phyloP scores from a whole-genome alignment of 129 eudicot species.

The Flaveria sonorensis region DNA sequence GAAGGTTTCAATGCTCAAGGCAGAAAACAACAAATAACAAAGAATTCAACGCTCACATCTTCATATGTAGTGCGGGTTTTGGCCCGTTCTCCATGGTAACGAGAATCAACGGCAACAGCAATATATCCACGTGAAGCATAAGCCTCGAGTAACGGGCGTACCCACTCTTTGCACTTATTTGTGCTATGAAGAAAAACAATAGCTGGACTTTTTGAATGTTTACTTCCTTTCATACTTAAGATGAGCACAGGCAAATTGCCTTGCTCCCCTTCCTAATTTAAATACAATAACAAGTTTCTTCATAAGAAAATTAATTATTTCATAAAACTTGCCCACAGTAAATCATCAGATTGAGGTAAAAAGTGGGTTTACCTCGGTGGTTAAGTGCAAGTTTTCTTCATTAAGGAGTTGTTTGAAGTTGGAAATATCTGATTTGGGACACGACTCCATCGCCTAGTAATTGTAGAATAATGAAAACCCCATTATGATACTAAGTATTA shows the following conservation, averaged over 20 bases:
- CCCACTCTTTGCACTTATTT: conserved; percentile 88
- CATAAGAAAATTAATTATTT: neutral
- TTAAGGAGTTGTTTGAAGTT: conserved; percentile 62
- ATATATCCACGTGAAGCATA: conserved; percentile 96
- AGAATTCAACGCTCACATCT: conserved; percentile 54
- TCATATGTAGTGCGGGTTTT: conserved; percentile 67
- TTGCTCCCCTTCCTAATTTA: conserved; percentile 77
- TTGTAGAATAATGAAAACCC: too few species aligned
- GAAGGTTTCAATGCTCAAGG: neutral
- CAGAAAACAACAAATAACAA: neutral
- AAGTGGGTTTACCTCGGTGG: conserved; percentile 63
- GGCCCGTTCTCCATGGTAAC: conserved; percentile 99
- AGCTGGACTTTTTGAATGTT: conserved; percentile 61
- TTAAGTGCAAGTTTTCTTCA: conserved; percentile 88
- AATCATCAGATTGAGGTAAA: conserved; percentile 2
- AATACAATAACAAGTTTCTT: conserved; percentile 15
- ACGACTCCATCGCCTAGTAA: conserved; percentile 79
- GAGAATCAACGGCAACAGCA: conserved; percentile 87
- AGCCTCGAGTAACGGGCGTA: conserved; percentile 90
- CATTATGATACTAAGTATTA: too few species aligned
- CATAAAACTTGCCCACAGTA: too few species aligned
- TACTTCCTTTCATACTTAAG: conserved; percentile 66
- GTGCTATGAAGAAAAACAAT: conserved; percentile 90
- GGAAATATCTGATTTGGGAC: conserved; percentile 73
- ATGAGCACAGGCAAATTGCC: conserved; percentile 83